phyloP scores from a whole-genome alignment of 345 rosid species.

The Adansonia digitata region DNA sequence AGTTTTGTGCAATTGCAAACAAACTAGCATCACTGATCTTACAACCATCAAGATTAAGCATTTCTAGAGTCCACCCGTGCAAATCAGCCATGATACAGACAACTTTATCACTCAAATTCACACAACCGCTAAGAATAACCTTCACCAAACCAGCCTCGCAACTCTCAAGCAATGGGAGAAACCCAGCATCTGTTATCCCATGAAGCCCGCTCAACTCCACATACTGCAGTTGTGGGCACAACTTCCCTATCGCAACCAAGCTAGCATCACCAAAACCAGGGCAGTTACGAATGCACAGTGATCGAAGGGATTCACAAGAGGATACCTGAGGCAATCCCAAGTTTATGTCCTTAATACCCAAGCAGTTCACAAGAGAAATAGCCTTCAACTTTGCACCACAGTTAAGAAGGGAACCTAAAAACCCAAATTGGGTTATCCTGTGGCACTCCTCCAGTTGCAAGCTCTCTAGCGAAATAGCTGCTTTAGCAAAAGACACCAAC shows the following conservation, averaged over 20 bases:
- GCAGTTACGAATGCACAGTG: slow-evolving; percentile 64
- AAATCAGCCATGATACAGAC: slow-evolving; percentile 47
- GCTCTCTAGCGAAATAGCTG: slow-evolving; percentile 64
- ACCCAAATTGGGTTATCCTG: slow-evolving; percentile 83
- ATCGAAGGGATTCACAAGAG: slow-evolving; percentile 46
- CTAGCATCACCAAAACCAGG: slow-evolving; percentile 80
- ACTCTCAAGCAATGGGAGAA: slow-evolving; percentile 52
- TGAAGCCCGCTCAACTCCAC: slow-evolving; percentile 64
- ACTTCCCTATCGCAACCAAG: slow-evolving; percentile 56
- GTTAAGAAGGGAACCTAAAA: slow-evolving; percentile 65
- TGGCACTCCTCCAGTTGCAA: slow-evolving; percentile 90
- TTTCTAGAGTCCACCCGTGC: slow-evolving; percentile 70
- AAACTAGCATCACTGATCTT: slow-evolving; percentile 61
- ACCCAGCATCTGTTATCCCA: slow-evolving; percentile 68
- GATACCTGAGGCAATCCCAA: slow-evolving; percentile 33
- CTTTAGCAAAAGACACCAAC: slow-evolving; percentile 62
- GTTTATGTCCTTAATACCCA: slow-evolving; percentile 58
- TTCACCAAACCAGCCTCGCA: slow-evolving; percentile 63
- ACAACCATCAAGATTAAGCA: slow-evolving; percentile 75
- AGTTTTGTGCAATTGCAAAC: slow-evolving; percentile 55
- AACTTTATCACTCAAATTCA: slow-evolving; percentile 60
- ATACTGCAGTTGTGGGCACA: slow-evolving; percentile 65
- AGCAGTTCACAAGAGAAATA: slow-evolving; percentile 60
- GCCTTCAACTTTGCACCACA: slow-evolving; percentile 70
- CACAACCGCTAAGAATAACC: slow-evolving; percentile 71